Evolutionary conservation across 2,329 filamentous ascomycete genomes (phyloP).

Genomic region (Colletotrichum gigasporum): DNA sequence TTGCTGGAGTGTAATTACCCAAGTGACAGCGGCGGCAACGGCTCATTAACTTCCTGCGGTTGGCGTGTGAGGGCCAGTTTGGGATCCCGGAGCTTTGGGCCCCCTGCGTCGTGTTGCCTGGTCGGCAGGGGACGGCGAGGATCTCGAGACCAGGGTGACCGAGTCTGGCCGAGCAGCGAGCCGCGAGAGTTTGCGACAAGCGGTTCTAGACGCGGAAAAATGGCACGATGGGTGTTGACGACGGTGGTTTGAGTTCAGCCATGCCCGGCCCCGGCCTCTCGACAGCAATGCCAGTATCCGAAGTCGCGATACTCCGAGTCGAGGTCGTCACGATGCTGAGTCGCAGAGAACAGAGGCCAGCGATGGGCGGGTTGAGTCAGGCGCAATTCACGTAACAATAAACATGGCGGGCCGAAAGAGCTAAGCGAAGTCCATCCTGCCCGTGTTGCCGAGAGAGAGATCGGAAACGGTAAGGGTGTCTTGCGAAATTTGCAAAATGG

Average conservation of each 20-base stretch:
- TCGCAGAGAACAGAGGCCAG: no score
- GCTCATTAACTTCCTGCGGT: conserved; percentile 15
- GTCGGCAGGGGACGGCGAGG: neutral
- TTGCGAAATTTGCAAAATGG: no score
- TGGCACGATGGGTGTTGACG: neutral
- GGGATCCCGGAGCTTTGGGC: neutral
- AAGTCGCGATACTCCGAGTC: no score
- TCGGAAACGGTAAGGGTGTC: no score
- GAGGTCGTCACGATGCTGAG: no score
- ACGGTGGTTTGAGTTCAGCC: neutral
- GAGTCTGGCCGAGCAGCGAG: neutral
- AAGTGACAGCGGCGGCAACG: neutral
- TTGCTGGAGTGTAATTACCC: neutral
- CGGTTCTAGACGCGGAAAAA: neutral
- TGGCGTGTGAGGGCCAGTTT: conserved; percentile 17
- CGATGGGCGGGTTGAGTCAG: no score
- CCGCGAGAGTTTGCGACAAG: neutral
- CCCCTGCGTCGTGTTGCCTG: neutral
- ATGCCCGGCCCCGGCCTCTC: neutral
- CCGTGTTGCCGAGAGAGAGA: no score
- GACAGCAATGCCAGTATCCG: neutral
- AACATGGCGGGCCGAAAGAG: no score
- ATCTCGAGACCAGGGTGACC: neutral
- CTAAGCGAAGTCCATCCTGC: no score
- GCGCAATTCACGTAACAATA: no score